A percentile compares a stretch with the other conserved stretches of the same genome.
Conservation (phyloP, 1,139 yeast species). For the Wickerhamiella infanticola region DNA sequence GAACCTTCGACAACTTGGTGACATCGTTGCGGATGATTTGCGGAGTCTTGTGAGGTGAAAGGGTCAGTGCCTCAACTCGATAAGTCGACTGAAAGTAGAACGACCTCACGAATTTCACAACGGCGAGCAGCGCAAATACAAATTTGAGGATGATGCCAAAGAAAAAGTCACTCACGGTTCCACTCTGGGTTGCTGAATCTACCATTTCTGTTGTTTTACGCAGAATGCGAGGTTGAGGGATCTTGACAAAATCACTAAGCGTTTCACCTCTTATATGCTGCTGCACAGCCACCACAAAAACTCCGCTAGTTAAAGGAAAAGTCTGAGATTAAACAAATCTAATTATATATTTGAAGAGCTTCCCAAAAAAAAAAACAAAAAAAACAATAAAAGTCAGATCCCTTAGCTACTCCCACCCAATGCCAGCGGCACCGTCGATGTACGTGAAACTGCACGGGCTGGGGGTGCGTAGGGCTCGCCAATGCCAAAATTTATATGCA, state of each 20-base stretch:
- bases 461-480: not conserved
- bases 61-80: slow-evolving; percentile 11
- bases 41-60: slow-evolving; percentile 74
- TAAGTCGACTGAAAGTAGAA: slow-evolving; percentile 13
- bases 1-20: slow-evolving; percentile 53
- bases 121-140: not conserved
- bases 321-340: no score
- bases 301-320: no score
- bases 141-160: not conserved
- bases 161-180: not conserved
- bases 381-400: not conserved
- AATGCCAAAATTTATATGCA: slow-evolving; percentile 8
- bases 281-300: no score
- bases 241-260: no score
- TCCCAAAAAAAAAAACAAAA: no score
- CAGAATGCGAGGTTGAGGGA: no score
- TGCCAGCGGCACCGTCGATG: slow-evolving; percentile 7
- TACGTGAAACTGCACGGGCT: slow-evolving; percentile 3
- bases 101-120: slow-evolving; percentile 1
- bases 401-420: slow-evolving; percentile 1
- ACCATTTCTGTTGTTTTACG: not conserved
- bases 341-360: no score
- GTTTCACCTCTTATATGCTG: no score
- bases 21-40: slow-evolving; percentile 79
- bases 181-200: not conserved